Conservation (phyloP, 78 protist genomes). For the Diacronema lutheri region DNA sequence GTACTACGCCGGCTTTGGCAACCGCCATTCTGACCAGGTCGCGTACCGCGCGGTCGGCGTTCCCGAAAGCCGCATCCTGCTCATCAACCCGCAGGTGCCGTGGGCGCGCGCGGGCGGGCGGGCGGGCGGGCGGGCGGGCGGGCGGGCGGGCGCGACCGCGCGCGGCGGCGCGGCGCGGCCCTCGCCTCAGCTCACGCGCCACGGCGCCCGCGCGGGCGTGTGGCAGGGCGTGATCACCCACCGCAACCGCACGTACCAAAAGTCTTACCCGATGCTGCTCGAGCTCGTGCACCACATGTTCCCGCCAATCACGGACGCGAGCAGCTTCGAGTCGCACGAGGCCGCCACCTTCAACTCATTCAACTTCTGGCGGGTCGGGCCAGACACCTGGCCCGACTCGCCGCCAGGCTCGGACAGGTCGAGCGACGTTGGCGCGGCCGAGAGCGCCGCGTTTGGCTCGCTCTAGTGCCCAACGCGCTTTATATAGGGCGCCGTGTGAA, state of each 20-base stretch:
- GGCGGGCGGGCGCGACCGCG: neutral
- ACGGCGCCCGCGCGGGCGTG: neutral
- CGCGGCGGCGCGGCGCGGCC: neutral
- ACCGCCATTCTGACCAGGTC: constrained; percentile 71
- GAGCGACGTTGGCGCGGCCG: too few species aligned
- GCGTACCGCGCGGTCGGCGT: constrained; percentile 52
- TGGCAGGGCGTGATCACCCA: neutral
- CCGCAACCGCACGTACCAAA: neutral
- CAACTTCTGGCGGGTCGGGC: constrained; percentile 37
- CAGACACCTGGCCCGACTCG: too few species aligned
- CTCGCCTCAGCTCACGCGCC: neutral
- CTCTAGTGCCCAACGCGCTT: too few species aligned
- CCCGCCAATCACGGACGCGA: constrained; percentile 9
- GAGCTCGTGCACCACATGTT: constrained; percentile 29
- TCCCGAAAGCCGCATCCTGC: constrained; percentile 33
- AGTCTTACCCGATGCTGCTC: constrained; percentile 18
- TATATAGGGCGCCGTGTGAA: too few species aligned
- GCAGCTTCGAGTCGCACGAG: neutral
- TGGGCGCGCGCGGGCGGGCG: neutral
- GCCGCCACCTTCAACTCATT: constrained; percentile 10
- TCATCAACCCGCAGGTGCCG: constrained; percentile 46
- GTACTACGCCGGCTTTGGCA: constrained; percentile 96
- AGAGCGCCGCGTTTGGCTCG: too few species aligned
- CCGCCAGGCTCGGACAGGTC: too few species aligned
- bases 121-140: neutral